phyloP scores from a whole-genome alignment of 1,139 yeast species.

The Debaryomyces fabryi region DNA sequence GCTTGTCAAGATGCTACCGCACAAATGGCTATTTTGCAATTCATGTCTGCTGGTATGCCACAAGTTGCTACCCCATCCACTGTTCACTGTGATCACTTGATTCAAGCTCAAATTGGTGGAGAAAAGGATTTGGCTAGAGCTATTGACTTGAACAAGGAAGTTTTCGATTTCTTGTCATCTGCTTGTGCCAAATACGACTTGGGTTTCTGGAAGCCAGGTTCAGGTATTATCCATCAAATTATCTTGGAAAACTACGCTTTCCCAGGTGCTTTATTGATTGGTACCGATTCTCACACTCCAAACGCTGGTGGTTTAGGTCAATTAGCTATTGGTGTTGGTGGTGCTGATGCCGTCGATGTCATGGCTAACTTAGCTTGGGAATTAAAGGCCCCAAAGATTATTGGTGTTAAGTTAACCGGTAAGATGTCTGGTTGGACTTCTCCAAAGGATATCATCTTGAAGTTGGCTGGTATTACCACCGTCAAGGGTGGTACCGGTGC shows the following conservation, averaged over 20 bases:
- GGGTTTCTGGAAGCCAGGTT: conserved; percentile 99
- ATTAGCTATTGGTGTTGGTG: conserved; percentile 99
- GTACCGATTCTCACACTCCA: conserved; percentile 99
- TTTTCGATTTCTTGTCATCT: conserved; percentile 89
- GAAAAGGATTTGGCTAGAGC: conserved; percentile 92
- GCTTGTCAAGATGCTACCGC: conserved; percentile 99
- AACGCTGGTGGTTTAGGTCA: conserved; percentile 99
- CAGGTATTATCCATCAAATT: conserved; percentile 98
- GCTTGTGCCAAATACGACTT: conserved; percentile 97
- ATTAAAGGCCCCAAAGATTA: conserved; percentile 95
- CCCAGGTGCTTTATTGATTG: conserved; percentile 97
- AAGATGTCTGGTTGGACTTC: conserved; percentile 96
- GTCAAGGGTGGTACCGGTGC: conserved; percentile 99
- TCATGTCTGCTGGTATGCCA: conserved; percentile 96
- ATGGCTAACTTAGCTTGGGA: conserved; percentile 97
- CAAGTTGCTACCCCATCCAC: conserved; percentile 95
- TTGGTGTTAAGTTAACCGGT: conserved; percentile 97
- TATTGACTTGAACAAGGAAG: conserved; percentile 91
- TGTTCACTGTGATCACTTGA: conserved; percentile 98
- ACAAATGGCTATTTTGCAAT: conserved; percentile 98
- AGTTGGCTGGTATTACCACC: conserved; percentile 95
- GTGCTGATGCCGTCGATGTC: conserved; percentile 99
- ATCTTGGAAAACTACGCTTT: conserved; percentile 96
- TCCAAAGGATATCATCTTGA: conserved; percentile 95
- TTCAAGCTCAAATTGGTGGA: conserved; percentile 97